Conservation (phyloP, 2,329 filamentous ascomycete species). For the Aotearoamyces nothofagi region DNA sequence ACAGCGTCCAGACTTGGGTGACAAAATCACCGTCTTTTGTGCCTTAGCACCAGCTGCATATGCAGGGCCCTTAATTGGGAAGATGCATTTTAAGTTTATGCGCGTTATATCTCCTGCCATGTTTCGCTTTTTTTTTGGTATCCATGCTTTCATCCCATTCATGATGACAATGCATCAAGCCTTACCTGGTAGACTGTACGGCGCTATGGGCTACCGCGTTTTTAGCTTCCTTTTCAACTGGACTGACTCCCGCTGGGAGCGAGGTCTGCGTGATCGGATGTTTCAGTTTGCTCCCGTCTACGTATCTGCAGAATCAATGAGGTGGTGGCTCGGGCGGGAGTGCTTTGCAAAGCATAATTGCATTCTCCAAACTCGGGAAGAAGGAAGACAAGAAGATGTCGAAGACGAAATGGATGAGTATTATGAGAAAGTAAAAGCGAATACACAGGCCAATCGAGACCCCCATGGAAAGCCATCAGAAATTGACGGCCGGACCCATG, state of each 20-base stretch:
- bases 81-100: slow-evolving; percentile 90
- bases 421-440: slow-evolving; percentile 3
- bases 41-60: slow-evolving; percentile 84
- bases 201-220: slow-evolving; percentile 71
- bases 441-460: no score
- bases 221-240: slow-evolving; percentile 85
- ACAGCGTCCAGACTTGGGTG: slow-evolving; percentile 70
- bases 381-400: slow-evolving; percentile 44
- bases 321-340: slow-evolving; percentile 86
- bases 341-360: slow-evolving; percentile 79
- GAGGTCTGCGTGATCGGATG: slow-evolving; percentile 61
- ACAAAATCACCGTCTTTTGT: slow-evolving; percentile 78
- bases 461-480: slow-evolving; percentile 22
- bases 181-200: slow-evolving; percentile 55
- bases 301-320: slow-evolving; percentile 78
- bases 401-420: slow-evolving; percentile 20
- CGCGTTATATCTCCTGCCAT: slow-evolving; percentile 57
- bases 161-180: slow-evolving; percentile 75
- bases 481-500: slow-evolving; percentile 9
- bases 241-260: slow-evolving; percentile 76
- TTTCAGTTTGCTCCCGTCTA: slow-evolving; percentile 91
- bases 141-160: slow-evolving; percentile 83
- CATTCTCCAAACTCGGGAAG: slow-evolving; percentile 66
- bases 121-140: slow-evolving; percentile 75
- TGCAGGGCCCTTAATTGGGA: slow-evolving; percentile 70